Conservation (phyloP, 2,329 filamentous ascomycete species). For the Fusarium verrucosum region DNA sequence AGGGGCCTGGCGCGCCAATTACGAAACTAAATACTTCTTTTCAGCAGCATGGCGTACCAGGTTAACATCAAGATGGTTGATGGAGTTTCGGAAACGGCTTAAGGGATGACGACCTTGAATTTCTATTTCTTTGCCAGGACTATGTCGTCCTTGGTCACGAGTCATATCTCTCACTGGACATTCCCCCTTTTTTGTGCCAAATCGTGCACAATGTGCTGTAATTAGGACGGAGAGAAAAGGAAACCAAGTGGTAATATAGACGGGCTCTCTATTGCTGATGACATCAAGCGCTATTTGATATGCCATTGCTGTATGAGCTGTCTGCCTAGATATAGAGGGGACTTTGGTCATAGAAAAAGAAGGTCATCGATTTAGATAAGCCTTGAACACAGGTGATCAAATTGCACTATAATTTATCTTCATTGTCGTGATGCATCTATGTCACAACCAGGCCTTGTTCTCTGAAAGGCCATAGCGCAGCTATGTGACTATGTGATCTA, state of each 20-base stretch:
- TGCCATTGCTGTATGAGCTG: slow-evolving; percentile 8
- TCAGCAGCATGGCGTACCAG: slow-evolving; percentile 44
- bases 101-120: slow-evolving; percentile 27
- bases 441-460: not conserved
- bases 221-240: slow-evolving; percentile 20
- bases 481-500: not conserved
- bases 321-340: slow-evolving; percentile 4
- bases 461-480: not conserved
- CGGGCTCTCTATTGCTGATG: slow-evolving; percentile 8
- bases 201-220: slow-evolving; percentile 20
- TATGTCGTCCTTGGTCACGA: slow-evolving; percentile 17
- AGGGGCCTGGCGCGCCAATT: slow-evolving; percentile 39
- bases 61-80: slow-evolving; percentile 30
- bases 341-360: slow-evolving; percentile 3
- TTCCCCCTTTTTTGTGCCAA: slow-evolving; percentile 23
- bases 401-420: slow-evolving; percentile 7
- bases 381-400: not conserved
- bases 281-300: slow-evolving; percentile 16
- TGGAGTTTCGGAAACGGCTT: slow-evolving; percentile 39
- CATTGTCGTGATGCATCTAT: slow-evolving; percentile 20
- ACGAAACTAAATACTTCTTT: slow-evolving; percentile 36
- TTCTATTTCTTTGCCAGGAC: slow-evolving; percentile 27
- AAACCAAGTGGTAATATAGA: not conserved
- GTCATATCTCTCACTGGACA: slow-evolving; percentile 18
- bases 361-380: slow-evolving; percentile 12